Base-by-base conservation (phyloP, 1,284 basidiomycete species). In the Caloboletus firmus region DNA sequence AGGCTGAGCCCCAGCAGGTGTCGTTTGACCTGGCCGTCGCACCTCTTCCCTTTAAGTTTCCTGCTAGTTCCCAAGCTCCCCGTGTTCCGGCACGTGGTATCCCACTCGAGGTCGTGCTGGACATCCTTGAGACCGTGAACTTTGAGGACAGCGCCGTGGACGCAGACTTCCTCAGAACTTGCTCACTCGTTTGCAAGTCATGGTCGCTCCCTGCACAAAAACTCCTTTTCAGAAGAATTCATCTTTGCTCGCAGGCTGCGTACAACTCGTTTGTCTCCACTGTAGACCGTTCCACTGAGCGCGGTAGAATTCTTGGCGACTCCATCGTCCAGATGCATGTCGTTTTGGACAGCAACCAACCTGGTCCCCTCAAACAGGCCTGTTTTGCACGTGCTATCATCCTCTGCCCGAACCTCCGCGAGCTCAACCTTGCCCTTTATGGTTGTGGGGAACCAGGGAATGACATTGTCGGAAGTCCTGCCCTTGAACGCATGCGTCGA, bases 311-410 rank as follows among this genome's bases (percentile, higher is more conserved):
- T 51, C 76, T 88, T 35, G 76, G 76, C 22, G 75, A 79, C 58
- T 70, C 81, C 2, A 83, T 87, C 41, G 68, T 74, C 26, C 74
- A 76, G 12, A 71, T 89, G 64, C 76, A 75, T 36, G 78, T 80
- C 31, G 74, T 80, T 37, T 62, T 89, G 45, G 87, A 89, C 72
- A 76, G 79, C 63, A 87, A 84, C 61, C 84, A 89, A 58, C 85
- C 84, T 5, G 73, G 72, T 48, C 74, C 77, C 43, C 76, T 89
- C 45, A 73, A 77, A 44, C 78, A 81, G 54, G 70, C 67, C 28
- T 78, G 80, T 12, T 83, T 89, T 64, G 83, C 82, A 22, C 71
- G 72, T 28, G 83, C 82, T 4, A 77, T 87, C 45, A 72, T 72
- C 6, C 66, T 77, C 22, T 89, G 85, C 62, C 83, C 83, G 10